Evolutionary conservation across 2,329 filamentous ascomycete genomes (phyloP).

Genomic region (Fusarium citri): DNA sequence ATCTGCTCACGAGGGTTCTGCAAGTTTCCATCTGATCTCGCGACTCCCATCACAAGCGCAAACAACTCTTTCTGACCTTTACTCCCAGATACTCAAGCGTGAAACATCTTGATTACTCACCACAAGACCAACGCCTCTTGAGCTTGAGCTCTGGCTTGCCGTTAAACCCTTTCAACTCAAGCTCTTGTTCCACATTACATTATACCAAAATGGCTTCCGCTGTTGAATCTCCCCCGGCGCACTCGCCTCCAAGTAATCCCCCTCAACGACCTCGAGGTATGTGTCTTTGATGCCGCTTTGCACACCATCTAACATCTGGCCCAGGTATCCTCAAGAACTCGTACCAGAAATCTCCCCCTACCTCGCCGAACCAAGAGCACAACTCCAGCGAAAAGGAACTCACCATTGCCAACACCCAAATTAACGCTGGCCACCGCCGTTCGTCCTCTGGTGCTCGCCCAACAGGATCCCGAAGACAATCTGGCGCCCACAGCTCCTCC

Average conservation of each 20-base stretch:
- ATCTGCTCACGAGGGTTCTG: conserved; percentile 43
- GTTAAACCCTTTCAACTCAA: conserved; percentile 34
- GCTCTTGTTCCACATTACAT: conserved; percentile 15
- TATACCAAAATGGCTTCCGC: conserved; percentile 56
- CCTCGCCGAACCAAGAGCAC: conserved; percentile 58
- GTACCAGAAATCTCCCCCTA: conserved; percentile 70
- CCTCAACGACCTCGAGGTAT: conserved; percentile 61
- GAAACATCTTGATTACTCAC: conserved; percentile 7
- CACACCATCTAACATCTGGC: neutral
- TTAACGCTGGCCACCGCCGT: conserved; percentile 90
- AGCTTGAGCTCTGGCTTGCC: conserved; percentile 21
- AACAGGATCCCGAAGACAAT: conserved; percentile 77
- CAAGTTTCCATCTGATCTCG: conserved; percentile 35
- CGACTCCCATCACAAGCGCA: conserved; percentile 40
- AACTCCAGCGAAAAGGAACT: conserved; percentile 81
- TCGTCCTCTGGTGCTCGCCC: conserved; percentile 77
- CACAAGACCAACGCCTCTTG: conserved; percentile 19
- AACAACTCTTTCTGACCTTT: neutral
- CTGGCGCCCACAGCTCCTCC: conserved; percentile 58
- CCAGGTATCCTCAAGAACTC: conserved; percentile 95
- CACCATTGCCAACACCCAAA: conserved; percentile 91
- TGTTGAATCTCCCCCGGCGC: conserved; percentile 53
- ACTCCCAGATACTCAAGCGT: neutral
- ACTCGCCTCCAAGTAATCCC: conserved; percentile 57
- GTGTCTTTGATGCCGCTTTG: conserved; percentile 17